These are phyloP conservation scores for Tanozyma kutaoensis DNA, from an alignment of 805 yeast species.

Conservation along the genomic window DNA sequence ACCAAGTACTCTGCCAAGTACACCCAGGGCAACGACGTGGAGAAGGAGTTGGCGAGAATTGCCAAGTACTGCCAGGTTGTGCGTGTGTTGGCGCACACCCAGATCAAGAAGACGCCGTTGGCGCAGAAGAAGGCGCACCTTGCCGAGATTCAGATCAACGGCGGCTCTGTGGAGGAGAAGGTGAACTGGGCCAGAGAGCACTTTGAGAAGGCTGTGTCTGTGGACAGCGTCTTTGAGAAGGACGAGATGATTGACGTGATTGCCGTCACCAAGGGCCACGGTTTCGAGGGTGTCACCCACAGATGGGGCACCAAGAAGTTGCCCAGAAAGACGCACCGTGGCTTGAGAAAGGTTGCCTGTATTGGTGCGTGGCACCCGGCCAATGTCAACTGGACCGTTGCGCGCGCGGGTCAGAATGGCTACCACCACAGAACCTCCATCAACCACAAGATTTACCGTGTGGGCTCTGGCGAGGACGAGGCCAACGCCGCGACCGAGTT, in stretches of 20 bases:
- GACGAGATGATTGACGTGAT: slow-evolving; percentile 97
- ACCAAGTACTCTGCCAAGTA: slow-evolving; percentile 99
- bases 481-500: slow-evolving; percentile 90
- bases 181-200: slow-evolving; percentile 98
- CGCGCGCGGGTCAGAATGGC: slow-evolving; percentile 99
- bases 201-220: slow-evolving; percentile 97
- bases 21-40: slow-evolving; percentile 82
- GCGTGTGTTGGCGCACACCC: slow-evolving; percentile 99
- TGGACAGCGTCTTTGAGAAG: slow-evolving; percentile 94
- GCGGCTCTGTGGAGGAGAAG: slow-evolving; percentile 97
- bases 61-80: slow-evolving; percentile 96
- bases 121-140: slow-evolving; percentile 99
- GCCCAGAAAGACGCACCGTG: slow-evolving; percentile 99
- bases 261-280: slow-evolving; percentile 99
- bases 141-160: slow-evolving; percentile 99
- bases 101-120: slow-evolving; percentile 98
- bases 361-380: slow-evolving; percentile 99
- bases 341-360: slow-evolving; percentile 99
- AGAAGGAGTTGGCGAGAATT: slow-evolving; percentile 96
- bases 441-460: slow-evolving; percentile 99
- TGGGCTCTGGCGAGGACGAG: slow-evolving; percentile 94
- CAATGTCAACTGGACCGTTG: slow-evolving; percentile 98
- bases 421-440: slow-evolving; percentile 99
- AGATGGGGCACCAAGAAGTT: slow-evolving; percentile 99
- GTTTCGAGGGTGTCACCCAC: slow-evolving; percentile 99